Evolutionary conservation across 805 yeast genomes (phyloP), one percentile per base, ranked within the genome.

Genomic region (Metschnikowia drakensbergensis): DNA sequence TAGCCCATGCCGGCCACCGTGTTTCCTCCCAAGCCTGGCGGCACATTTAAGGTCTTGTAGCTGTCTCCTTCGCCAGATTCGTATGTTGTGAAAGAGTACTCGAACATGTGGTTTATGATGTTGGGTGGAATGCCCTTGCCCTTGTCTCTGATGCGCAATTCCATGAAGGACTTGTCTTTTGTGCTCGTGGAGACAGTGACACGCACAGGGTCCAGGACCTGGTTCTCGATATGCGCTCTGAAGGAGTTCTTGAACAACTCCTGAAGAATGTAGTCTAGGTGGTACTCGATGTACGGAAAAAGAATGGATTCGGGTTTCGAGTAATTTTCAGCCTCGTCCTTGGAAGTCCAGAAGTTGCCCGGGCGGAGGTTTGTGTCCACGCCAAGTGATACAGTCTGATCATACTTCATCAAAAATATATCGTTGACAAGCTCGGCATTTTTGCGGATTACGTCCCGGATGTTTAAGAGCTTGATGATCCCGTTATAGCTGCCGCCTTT

Each of bases 1-100:
- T 89, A 92, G 0, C 98, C 98, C 87, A 94, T 86, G 0, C 99
- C 99, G 0, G 97, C 96, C 32, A 92, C 81, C 6, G 77, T 71
- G 58, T 78, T 78, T 1, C 87, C 85, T 1, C 84, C 84, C 25
- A 77, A 75, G 1, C 90, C 91, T 0, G 90, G 91, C 31, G 86
- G 83, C 28, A 79, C 79, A 58, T 86, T 85, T 48, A 83, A 66
- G 0, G 87, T 82, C 58, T 78, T 77, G 58, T 77, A 78, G 35
- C 80, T 73, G 10, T 79, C 86, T 4, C 81, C 82, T 49, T 81
- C 85, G 22, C 75, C 72, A 0, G 73, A 61, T 42, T 82, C 83
- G 51, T 83, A 90, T 0, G 96, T 88, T 1, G 96, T 78, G 66
- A 86, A 92, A 4, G 96, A 84, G 67, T 88, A 92, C 58, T 87